Base-by-base conservation (phyloP, 2,329 filamentous ascomycete genomes). In the Bimuria novae-zelandiae region DNA sequence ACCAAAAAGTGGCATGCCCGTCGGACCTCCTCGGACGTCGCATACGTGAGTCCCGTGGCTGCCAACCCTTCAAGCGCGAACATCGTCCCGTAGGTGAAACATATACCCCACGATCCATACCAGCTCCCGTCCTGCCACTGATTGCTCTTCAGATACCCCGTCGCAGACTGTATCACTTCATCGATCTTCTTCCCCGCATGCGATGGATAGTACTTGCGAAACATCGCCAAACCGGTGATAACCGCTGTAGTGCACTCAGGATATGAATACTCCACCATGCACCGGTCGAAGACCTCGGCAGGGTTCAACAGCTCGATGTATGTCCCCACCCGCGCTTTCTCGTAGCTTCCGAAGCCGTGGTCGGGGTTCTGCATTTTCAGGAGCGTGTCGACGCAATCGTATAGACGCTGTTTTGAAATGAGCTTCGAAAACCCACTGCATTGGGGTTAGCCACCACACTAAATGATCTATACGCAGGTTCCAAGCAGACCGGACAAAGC, bases 191-290 rank as follows among this genome's bases (percentile, higher is more conserved):
- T 73, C 0, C 82, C 69, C 42, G 92, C 84, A 73, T 99, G 96
- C 23, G 88, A 79, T 0, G 92, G 92, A 79, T 91, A 95, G 71
- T 89, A 82, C 65, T 88, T 82, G 60, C 84, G 83, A 78, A 97
- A 97, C 1, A 93, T 80, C 3, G 87, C 88, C 19, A 99, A 79
- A 0, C 90, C 91, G 1, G 90, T 97, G 3, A 97, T 89, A 23
- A 92, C 91, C 0, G 94, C 92, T 2, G 94, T 97, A 0, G 94
- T 97, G 78, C 94, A 99, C 74, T 99, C 94, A 0, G 93, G 92
- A 68, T 97, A 97, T 71, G 96, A 91, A 72, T 97, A 97, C 70
- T 97, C 92, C 47, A 97, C 88, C 94, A 99, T 99, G 76, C 99
- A 97, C n/a, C 87, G 84, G 10, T 91, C 92, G 72, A 99, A 99